These are phyloP conservation scores for Colletotrichum musicola DNA, from an alignment of 2,329 filamentous ascomycete genomes.

Conservation along the genomic window DNA sequence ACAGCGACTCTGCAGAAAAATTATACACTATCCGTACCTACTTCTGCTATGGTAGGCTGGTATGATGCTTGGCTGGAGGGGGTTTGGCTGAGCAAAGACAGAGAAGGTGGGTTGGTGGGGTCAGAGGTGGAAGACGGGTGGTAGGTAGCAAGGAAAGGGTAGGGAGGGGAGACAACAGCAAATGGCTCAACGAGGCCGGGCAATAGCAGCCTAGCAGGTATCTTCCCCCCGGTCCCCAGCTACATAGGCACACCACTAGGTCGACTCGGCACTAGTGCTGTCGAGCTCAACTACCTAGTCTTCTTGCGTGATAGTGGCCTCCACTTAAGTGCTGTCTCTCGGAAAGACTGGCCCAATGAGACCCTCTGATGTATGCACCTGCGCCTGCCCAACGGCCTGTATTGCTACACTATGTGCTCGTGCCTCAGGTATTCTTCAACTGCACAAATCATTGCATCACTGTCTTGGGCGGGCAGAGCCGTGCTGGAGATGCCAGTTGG, in stretches of 20 bases:
- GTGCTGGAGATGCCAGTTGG: slow-evolving; percentile 3
- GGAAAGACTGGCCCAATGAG: slow-evolving; percentile 16
- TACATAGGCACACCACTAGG: neutral
- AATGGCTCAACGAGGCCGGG: too few species aligned
- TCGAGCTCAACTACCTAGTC: slow-evolving; percentile 15
- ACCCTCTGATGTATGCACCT: neutral
- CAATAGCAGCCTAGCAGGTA: too few species aligned
- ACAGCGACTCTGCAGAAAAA: slow-evolving; percentile 26
- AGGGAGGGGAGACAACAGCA: too few species aligned
- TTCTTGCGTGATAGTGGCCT: slow-evolving; percentile 5
- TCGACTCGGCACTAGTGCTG: neutral
- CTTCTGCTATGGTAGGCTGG: too few species aligned
- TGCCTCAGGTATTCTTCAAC: slow-evolving; percentile 34
- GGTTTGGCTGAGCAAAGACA: neutral
- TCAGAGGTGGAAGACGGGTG: neutral
- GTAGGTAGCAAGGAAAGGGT: too few species aligned
- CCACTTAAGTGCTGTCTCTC: neutral
- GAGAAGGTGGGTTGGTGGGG: neutral
- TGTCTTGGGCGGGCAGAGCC: slow-evolving; percentile 12
- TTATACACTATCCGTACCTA: too few species aligned
- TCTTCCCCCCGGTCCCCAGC: too few species aligned
- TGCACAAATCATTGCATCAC: slow-evolving; percentile 36
- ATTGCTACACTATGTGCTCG: slow-evolving; percentile 8
- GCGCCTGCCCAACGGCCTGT: neutral
- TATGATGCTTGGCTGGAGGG: too few species aligned